These are phyloP conservation scores for Cucurbita pepo DNA, from an alignment of 306 rosid species.

Conservation along the genomic window DNA sequence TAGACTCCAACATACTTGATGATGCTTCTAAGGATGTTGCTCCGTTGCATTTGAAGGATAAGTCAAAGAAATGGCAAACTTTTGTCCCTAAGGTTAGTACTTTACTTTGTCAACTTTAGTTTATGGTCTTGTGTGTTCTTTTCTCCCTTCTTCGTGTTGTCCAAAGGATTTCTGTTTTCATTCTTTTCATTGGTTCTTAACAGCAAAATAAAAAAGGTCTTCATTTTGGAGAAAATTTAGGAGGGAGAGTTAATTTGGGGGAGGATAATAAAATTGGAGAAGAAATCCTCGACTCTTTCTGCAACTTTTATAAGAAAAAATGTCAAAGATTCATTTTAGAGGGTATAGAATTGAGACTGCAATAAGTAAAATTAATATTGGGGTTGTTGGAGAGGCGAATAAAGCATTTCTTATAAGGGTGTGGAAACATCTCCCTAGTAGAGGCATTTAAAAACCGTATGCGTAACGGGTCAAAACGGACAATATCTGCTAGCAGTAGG, in stretches of 20 bases:
- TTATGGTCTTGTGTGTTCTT: neutral
- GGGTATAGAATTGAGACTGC: neutral
- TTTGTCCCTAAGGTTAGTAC: constrained; percentile 68
- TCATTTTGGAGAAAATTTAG: neutral
- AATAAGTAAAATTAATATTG: no score
- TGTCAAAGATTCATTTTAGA: neutral
- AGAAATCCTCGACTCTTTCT: neutral
- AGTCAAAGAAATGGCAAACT: constrained; percentile 83
- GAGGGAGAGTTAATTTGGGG: neutral
- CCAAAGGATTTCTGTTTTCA: neutral
- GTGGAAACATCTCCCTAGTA: no score
- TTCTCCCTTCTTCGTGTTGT: neutral
- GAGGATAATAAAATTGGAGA: neutral
- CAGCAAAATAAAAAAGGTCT: neutral
- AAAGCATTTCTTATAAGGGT: no score
- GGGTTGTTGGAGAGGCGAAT: no score
- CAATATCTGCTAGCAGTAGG: no score
- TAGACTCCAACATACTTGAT: constrained; percentile 18
- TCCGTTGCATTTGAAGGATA: constrained; percentile 58
- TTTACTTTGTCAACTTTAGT: neutral
- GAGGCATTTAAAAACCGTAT: no score
- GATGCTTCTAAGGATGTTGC: constrained; percentile 27
- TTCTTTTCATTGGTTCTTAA: neutral
- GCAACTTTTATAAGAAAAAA: neutral
- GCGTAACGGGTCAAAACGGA: no score